Conservation (phyloP, 108 stramenopile genomes). For the Skeletonema marinoi region DNA sequence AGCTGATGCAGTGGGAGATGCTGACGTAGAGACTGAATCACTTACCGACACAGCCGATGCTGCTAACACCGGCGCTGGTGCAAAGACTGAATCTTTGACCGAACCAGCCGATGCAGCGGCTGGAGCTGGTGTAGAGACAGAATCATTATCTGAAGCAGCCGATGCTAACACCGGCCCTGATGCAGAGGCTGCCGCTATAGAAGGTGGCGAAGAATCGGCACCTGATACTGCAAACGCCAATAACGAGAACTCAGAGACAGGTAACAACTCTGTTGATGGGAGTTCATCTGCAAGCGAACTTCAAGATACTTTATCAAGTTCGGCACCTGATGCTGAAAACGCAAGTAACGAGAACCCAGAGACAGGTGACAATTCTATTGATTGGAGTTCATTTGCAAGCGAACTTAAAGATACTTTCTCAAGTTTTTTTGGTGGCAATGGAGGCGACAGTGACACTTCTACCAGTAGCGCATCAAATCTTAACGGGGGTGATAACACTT, state of each 20-base stretch:
- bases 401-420: not conserved
- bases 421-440: not conserved
- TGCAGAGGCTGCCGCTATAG: not conserved
- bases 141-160: not conserved
- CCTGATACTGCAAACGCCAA: not conserved
- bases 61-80: not conserved
- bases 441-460: not conserved
- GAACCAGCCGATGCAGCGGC: not conserved
- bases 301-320: not conserved
- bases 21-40: not conserved
- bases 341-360: not conserved
- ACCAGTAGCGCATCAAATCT: not conserved
- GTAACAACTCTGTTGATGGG: not conserved
- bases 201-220: not conserved
- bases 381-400: not conserved
- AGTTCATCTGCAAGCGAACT: not conserved
- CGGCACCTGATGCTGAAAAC: not conserved
- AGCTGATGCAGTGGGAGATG: not conserved
- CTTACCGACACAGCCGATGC: no score
- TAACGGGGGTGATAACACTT: not conserved
- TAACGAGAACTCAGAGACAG: not conserved
- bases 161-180: not conserved
- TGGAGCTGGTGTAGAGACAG: not conserved
- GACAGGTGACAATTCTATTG: not conserved
- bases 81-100: not conserved